Evolutionary conservation across 495 filamentous ascomycete species (phyloP), one percentile per base, ranked within the genome.

Genomic region (Trichoderma virens): DNA sequence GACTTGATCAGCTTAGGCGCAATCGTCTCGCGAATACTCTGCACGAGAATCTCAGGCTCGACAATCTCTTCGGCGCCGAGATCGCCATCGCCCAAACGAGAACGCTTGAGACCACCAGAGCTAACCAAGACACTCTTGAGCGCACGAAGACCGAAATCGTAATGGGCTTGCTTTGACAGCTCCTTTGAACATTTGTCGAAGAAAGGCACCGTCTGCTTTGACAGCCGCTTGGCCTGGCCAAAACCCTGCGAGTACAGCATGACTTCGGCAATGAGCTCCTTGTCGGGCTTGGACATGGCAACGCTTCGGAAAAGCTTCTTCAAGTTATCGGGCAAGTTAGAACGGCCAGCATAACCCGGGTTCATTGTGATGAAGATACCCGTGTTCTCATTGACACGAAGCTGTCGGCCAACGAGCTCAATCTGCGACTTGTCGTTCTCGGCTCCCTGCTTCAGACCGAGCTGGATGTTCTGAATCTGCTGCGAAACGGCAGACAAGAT

Each of bases 291-390:
- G 9, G 95, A 98, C 94, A 99, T 99, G 45, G 94, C 94, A 59
- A 99, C 94, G 71, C 95, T 98, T 69, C 94, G 85, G 85, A 99
- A 99, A 25, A 99, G 80, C 77, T 99, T 99, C 83, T 99, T 99
- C 74, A 99, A 74, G 73, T 99, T 99, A 75, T 99, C 94, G 1
- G 94, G 94, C 69, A 99, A 78, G 75, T 98, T 99, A 35, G 94
- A 99, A 72, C 94, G 88, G 61, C 94, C 94, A 43, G 94, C 94
- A 81, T 99, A 99, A 25, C 94, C 94, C 69, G 94, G 94, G 77
- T 99, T 99, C 94, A 99, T 99, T 35, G 94, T 99, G 75, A 99
- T 98, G 80, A 99, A 99, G 72, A 99, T 96, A 69, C 93, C 93
- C 59, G 94, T 98, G 70, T 96, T 94, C 59, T 83, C 80, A 71